phyloP scores from a whole-genome alignment of 805 yeast genomes.

The Brettanomyces sp. region DNA sequence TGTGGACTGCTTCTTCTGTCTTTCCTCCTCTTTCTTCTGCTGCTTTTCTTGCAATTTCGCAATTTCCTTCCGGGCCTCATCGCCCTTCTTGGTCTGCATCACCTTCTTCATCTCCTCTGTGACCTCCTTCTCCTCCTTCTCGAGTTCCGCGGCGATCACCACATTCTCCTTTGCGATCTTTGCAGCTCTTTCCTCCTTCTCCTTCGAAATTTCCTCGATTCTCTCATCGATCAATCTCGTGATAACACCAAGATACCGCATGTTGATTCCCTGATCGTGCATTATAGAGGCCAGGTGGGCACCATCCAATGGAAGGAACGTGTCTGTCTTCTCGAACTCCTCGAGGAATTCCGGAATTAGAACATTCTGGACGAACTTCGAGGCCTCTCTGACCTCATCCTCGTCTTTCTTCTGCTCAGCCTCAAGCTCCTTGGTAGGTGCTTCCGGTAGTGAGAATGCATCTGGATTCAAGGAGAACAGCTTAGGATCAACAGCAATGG shows the following conservation, averaged over 20 bases:
- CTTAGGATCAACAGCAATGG: conserved; percentile 43
- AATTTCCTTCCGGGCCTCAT: conserved; percentile 13
- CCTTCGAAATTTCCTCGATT: conserved; percentile 14
- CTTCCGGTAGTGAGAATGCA: conserved; percentile 43
- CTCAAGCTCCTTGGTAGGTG: conserved; percentile 27
- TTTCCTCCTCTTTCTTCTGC: conserved; percentile 24
- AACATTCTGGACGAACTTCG: conserved; percentile 47
- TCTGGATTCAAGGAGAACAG: conserved; percentile 70
- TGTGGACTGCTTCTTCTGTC: conserved; percentile 26
- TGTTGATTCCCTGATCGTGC: conserved; percentile 78
- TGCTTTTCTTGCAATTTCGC: conserved; percentile 15
- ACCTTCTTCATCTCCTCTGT: conserved; percentile 14
- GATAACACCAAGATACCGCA: conserved; percentile 75
- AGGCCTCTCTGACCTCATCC: conserved; percentile 58
- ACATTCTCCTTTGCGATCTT: conserved; percentile 24
- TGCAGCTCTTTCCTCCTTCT: conserved; percentile 16
- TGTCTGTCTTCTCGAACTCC: conserved; percentile 40
- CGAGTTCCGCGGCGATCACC: conserved; percentile 19
- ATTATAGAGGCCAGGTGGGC: conserved; percentile 54
- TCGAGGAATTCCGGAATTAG: conserved; percentile 56
- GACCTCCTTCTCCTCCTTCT: conserved; percentile 8
- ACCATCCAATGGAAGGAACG: conserved; percentile 73
- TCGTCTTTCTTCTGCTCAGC: conserved; percentile 40
- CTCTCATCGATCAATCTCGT: conserved; percentile 24
- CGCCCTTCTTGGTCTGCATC: conserved; percentile 19